Percentiles rank a stretch among this genome's conserved stretches.
phyloP scores from a whole-genome alignment of 208 protist species.

The Acanthamoeba castellanii region DNA sequence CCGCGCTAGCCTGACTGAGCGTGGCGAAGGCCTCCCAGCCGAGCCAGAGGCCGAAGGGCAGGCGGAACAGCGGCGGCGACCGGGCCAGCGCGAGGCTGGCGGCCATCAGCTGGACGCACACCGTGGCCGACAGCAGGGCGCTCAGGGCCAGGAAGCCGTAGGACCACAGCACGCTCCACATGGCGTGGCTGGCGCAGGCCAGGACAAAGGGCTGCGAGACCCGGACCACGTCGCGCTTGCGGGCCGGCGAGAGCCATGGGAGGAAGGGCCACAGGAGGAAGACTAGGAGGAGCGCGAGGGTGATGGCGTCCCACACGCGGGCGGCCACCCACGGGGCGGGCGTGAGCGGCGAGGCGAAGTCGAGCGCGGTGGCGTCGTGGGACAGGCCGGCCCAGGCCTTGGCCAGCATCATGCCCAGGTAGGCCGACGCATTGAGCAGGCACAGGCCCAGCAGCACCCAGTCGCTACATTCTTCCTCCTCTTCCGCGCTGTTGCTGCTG shows the following conservation, averaged over 20 bases:
- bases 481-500: not conserved
- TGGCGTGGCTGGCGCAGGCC: conserved; percentile 10
- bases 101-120: not conserved
- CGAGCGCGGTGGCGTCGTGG: not conserved
- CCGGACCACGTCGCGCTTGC: not conserved
- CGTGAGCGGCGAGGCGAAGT: not conserved
- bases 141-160: not conserved
- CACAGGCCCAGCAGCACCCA: not conserved
- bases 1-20: not conserved
- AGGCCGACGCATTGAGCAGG: not conserved
- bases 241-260: not conserved
- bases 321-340: not conserved
- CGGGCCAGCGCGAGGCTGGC: not conserved
- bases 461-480: not conserved
- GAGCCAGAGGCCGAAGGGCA: conserved; percentile 52
- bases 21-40: not conserved
- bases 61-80: not conserved
- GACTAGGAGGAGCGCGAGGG: not conserved
- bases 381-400: not conserved
- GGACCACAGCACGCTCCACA: conserved; percentile 13
- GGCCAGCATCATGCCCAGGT: not conserved
- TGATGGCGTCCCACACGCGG: not conserved
- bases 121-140: not conserved
- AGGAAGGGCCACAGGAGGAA: conserved; percentile 54
- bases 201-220: conserved; percentile 13